These are phyloP conservation scores for Paulownia fortunei DNA, from an alignment of 257 asterid genomes.

Conservation along the genomic window DNA sequence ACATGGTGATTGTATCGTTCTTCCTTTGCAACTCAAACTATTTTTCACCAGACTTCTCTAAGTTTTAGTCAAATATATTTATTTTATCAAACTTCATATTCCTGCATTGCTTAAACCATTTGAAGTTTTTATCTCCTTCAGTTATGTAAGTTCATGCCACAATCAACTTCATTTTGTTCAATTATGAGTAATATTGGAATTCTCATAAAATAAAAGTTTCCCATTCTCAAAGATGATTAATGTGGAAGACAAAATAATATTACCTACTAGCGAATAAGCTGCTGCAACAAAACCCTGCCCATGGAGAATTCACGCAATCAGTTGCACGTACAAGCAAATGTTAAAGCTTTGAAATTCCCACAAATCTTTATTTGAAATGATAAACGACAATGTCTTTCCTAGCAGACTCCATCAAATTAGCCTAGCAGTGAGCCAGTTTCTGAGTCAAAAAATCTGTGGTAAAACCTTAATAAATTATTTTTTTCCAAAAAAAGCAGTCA, in stretches of 20 bases:
- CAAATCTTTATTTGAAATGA: not conserved
- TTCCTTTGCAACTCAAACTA: not conserved
- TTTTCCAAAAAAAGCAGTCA: not conserved
- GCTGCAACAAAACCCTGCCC: conserved; percentile 59
- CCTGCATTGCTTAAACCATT: not conserved
- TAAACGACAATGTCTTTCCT: not conserved
- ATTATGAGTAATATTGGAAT: not conserved
- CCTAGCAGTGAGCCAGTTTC: not conserved
- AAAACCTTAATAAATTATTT: not conserved
- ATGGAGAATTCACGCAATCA: conserved; percentile 27
- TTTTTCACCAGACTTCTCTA: not conserved
- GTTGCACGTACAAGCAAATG: conserved; percentile 11
- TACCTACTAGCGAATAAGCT: conserved; percentile 58
- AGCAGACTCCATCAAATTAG: not conserved
- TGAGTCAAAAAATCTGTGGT: not conserved
- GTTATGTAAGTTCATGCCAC: not conserved
- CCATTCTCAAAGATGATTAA: not conserved
- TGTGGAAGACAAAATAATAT: not conserved
- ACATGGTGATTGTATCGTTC: not conserved
- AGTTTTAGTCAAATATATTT: too few relatives aligned
- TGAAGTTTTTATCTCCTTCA: not conserved
- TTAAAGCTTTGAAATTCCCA: not conserved
- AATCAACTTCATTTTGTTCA: not conserved
- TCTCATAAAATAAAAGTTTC: not conserved
- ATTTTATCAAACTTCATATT: too few relatives aligned